A percentile compares a stretch with the other conserved stretches of the same genome.
phyloP scores from a whole-genome alignment of 1,284 basidiomycete genomes.

The Apiotrichum sp. region DNA sequence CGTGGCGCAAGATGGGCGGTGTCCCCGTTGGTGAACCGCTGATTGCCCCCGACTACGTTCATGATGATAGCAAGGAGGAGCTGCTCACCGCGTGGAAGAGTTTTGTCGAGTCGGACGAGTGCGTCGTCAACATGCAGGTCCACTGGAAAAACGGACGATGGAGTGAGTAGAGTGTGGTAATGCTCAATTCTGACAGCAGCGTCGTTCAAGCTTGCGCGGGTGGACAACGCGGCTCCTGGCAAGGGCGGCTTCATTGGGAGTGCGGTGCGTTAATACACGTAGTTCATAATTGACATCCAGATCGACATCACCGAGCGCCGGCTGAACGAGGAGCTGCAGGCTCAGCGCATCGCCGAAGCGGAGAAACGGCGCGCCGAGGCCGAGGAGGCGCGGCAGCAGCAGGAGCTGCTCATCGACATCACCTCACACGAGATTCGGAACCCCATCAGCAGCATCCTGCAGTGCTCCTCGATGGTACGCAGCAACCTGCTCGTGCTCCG shows the following conservation, averaged over 20 bases:
- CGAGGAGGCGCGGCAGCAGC: slow-evolving; percentile 42
- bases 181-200: background rate
- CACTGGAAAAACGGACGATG: slow-evolving; percentile 31
- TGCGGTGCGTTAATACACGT: slow-evolving; percentile 26
- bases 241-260: slow-evolving; percentile 17
- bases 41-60: slow-evolving; percentile 20
- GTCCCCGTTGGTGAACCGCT: slow-evolving; percentile 15
- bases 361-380: slow-evolving; percentile 40
- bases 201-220: slow-evolving; percentile 26
- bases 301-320: slow-evolving; percentile 43
- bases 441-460: slow-evolving; percentile 17
- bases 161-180: slow-evolving; percentile 5
- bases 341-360: slow-evolving; percentile 34
- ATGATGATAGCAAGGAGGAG: slow-evolving; percentile 6
- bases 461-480: slow-evolving; percentile 43
- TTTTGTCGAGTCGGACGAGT: background rate
- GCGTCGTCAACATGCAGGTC: slow-evolving; percentile 16
- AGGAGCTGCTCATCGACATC: slow-evolving; percentile 46
- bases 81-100: slow-evolving; percentile 18
- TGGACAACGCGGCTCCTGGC: slow-evolving; percentile 17
- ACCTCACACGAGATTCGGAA: slow-evolving; percentile 43
- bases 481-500: slow-evolving; percentile 34
- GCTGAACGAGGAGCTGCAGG: slow-evolving; percentile 37
- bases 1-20: slow-evolving; percentile 30
- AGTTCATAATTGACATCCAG: slow-evolving; percentile 24